Evolutionary conservation across 208 protist genomes (phyloP).

Genomic region (Leishmania aethiopica): DNA sequence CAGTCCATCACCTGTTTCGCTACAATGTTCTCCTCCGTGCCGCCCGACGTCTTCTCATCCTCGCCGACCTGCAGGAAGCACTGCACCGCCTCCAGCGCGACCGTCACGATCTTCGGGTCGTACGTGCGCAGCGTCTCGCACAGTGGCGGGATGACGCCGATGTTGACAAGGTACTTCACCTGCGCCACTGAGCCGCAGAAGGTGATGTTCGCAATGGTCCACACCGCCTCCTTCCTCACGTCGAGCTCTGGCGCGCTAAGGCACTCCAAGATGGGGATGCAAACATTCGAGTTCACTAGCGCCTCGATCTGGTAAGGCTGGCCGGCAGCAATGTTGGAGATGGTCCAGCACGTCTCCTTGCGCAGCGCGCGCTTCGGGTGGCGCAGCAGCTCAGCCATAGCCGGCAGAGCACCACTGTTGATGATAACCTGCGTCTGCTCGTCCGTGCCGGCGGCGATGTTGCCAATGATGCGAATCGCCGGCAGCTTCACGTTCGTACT

Average conservation of each 20-base stretch:
- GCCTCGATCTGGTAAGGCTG: constrained; percentile 94
- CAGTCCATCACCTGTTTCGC: constrained; percentile 90
- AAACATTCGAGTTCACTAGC: constrained; percentile 90
- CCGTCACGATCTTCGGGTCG: constrained; percentile 93
- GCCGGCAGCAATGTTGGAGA: constrained; percentile 99
- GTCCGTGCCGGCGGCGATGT: constrained; percentile 98
- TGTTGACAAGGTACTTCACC: constrained; percentile 90
- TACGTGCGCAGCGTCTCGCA: constrained; percentile 91
- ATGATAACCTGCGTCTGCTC: constrained; percentile 96
- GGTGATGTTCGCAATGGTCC: constrained; percentile 97
- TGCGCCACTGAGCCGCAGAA: constrained; percentile 92
- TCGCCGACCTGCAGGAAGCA: constrained; percentile 93
- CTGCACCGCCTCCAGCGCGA: constrained; percentile 97
- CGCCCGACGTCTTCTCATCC: constrained; percentile 46
- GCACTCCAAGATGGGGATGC: constrained; percentile 92
- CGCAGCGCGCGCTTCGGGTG: constrained; percentile 89
- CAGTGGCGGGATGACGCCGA: constrained; percentile 91
- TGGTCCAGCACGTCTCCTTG: constrained; percentile 99
- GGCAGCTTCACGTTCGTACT: constrained; percentile 89
- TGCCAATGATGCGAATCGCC: constrained; percentile 97
- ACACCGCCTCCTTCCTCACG: constrained; percentile 98
- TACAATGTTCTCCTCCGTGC: constrained; percentile 60
- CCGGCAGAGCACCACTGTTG: constrained; percentile 86
- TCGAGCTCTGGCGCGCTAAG: constrained; percentile 91
- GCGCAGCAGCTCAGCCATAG: constrained; percentile 82